Evolutionary conservation across 2,329 filamentous ascomycete genomes (phyloP), one percentile per base, ranked within the genome.

Genomic region (Fusarium gaditjirri): DNA sequence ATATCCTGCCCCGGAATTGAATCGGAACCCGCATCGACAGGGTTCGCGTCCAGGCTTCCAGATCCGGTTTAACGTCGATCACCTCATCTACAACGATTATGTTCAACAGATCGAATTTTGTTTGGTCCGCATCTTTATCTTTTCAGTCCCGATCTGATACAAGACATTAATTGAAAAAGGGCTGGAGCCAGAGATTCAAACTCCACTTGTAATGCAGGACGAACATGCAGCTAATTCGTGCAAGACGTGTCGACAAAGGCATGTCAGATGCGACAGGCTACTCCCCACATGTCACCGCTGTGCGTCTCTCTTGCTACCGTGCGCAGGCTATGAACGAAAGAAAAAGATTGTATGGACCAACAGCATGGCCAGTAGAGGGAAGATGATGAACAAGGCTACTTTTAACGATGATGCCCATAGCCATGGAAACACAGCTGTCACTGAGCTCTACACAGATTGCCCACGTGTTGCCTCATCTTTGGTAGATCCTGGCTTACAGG

Each of bases 381-480:
- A 35, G 10, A 35, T 35, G 53, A 47, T 4, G 39, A 29, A 29
- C 0, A 56, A 35, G 1, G 2, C 39, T 0, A 3, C 53, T 0
- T 54, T 54, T 0, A 2, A 6, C 5, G 25, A 46, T 8, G 0
- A n/a, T 47, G 9, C 19, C 7, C 6, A 8, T 8, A 9, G 3
- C 0, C 9, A 46, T 3, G 2, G 3, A 2, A 11, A 5, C 3
- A 29, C 11, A 3, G 2, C 27, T 21, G 14, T 6, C 5, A 23
- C 4, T 21, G 21, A 55, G 27, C 38, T 17, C 2, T n/a, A 1
- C 12, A 3, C 25, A 12, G 13, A 19, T 8, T 23, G 9, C 21
- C 10, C 36, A 10, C 10, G 1, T 2, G 7, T 25, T 16, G 0
- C 4, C 1, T 5, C 19, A 10, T 1, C 5, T n/a, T 7, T 54